These are phyloP conservation scores for Pisolithus tinctorius DNA, from an alignment of 768 basidiomycete genomes.

Conservation along the genomic window DNA sequence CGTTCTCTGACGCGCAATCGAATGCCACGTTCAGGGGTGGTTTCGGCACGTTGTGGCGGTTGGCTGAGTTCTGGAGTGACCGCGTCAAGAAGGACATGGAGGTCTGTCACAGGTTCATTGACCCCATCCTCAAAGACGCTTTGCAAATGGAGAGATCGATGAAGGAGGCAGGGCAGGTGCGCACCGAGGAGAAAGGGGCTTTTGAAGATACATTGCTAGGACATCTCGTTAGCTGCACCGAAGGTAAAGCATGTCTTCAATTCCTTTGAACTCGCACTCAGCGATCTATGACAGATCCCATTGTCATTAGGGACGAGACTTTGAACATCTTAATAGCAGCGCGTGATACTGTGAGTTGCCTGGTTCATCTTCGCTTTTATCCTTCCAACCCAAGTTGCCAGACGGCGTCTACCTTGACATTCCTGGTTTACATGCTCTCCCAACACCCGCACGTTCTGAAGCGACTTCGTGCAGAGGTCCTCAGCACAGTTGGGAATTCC, in stretches of 20 bases:
- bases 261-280: neutral
- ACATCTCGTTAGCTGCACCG: slow-evolving; percentile 23
- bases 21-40: slow-evolving; percentile 28
- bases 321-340: slow-evolving; percentile 35
- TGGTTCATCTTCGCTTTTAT: neutral
- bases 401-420: slow-evolving; percentile 25
- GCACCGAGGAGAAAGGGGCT: slow-evolving; percentile 5
- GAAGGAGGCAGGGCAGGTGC: slow-evolving; percentile 11
- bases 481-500: slow-evolving; percentile 41
- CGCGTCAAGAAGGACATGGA: slow-evolving; percentile 38
- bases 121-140: slow-evolving; percentile 46
- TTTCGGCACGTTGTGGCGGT: slow-evolving; percentile 42
- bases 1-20: slow-evolving; percentile 34
- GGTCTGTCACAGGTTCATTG: slow-evolving; percentile 44
- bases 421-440: slow-evolving; percentile 39
- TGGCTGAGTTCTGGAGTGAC: slow-evolving; percentile 48
- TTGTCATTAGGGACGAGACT: slow-evolving; percentile 29
- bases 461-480: slow-evolving; percentile 51
- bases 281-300: slow-evolving; percentile 16
- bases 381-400: neutral
- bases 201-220: slow-evolving; percentile 24
- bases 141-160: slow-evolving; percentile 30
- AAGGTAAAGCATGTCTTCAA: slow-evolving; percentile 11
- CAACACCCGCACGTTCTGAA: slow-evolving; percentile 42
- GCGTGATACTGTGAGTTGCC: slow-evolving; percentile 25